Conservation (phyloP, 2,329 filamentous ascomycete species). For the Paracamarosporium sp. region DNA sequence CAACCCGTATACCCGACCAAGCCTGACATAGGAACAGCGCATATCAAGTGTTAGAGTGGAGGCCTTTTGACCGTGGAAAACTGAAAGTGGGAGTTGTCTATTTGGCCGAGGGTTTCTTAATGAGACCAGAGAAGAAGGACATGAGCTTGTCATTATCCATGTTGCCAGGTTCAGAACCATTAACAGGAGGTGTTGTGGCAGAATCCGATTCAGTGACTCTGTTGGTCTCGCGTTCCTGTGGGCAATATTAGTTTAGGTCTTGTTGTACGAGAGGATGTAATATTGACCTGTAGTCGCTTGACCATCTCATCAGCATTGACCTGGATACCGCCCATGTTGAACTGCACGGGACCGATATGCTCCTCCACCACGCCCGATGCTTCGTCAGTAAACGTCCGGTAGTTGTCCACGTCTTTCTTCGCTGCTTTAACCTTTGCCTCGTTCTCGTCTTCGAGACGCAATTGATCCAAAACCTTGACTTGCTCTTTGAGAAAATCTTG, state of each 20-base stretch:
- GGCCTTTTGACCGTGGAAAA: slow-evolving; percentile 11
- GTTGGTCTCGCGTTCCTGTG: slow-evolving; percentile 47
- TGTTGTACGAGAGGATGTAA: background rate
- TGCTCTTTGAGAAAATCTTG: slow-evolving; percentile 81
- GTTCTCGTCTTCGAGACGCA: slow-evolving; percentile 66
- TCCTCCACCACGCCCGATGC: slow-evolving; percentile 49
- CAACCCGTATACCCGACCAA: background rate
- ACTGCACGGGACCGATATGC: slow-evolving; percentile 92
- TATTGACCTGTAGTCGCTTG: slow-evolving; percentile 78
- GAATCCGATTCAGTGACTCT: slow-evolving; percentile 35
- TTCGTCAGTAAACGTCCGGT: slow-evolving; percentile 33
- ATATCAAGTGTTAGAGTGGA: slow-evolving; percentile 5
- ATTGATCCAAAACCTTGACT: slow-evolving; percentile 74
- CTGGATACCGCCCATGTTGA: slow-evolving; percentile 98
- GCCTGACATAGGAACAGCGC: background rate
- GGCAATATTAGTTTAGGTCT: background rate
- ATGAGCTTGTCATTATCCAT: slow-evolving; percentile 49
- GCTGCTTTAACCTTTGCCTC: slow-evolving; percentile 51
- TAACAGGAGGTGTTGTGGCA: slow-evolving; percentile 26
- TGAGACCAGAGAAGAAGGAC: slow-evolving; percentile 48
- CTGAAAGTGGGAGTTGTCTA: slow-evolving; percentile 21
- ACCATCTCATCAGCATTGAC: slow-evolving; percentile 95
- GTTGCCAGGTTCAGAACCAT: slow-evolving; percentile 36
- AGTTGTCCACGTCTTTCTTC: slow-evolving; percentile 42
- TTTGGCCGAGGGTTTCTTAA: slow-evolving; percentile 37